These are phyloP conservation scores for Ascochyta clinopodiicola DNA, from an alignment of 2,329 filamentous ascomycete genomes.

Conservation along the genomic window DNA sequence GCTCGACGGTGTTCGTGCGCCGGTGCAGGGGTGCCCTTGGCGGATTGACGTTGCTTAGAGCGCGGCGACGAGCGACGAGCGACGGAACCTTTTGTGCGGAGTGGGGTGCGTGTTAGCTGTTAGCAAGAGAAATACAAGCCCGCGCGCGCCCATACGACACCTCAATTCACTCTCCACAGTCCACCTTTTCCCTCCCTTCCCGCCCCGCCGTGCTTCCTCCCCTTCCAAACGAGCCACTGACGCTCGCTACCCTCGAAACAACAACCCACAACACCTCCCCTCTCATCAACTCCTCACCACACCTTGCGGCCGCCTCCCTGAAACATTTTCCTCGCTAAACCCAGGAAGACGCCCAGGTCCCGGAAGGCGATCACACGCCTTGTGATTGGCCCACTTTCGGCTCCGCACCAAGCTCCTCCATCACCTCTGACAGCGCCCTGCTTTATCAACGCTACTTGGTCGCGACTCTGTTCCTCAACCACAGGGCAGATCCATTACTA, in stretches of 20 bases:
- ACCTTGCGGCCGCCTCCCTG: constrained; percentile 11
- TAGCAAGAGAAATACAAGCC: constrained; percentile 39
- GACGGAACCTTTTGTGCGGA: constrained; percentile 25
- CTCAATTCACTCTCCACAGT: constrained; percentile 26
- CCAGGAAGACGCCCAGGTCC: constrained; percentile 5
- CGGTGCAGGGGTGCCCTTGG: constrained; percentile 30
- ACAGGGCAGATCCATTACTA: constrained; percentile 7
- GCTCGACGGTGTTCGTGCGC: constrained; percentile 31
- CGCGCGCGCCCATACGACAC: constrained; percentile 21
- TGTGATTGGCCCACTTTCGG: constrained; percentile 17
- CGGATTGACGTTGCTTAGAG: constrained; percentile 34
- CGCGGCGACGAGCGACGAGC: constrained; percentile 18
- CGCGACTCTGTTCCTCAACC: constrained; percentile 11
- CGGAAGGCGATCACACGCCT: constrained; percentile 13
- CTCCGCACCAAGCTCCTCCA: constrained; percentile 14
- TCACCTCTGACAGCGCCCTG: constrained; percentile 13
- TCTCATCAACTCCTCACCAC: background rate
- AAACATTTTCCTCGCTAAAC: constrained; percentile 15
- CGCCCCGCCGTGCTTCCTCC: constrained; percentile 17
- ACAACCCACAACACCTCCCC: background rate
- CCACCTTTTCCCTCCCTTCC: constrained; percentile 24
- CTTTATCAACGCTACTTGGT: constrained; percentile 2
- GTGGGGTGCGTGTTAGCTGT: constrained; percentile 31
- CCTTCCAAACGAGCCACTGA: constrained; percentile 4
- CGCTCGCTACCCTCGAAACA: constrained; percentile 7